Evolutionary conservation across 768 basidiomycete genomes (phyloP), one percentile per base, ranked within the genome.

Genomic region (Symmetrospora coprosmae): DNA sequence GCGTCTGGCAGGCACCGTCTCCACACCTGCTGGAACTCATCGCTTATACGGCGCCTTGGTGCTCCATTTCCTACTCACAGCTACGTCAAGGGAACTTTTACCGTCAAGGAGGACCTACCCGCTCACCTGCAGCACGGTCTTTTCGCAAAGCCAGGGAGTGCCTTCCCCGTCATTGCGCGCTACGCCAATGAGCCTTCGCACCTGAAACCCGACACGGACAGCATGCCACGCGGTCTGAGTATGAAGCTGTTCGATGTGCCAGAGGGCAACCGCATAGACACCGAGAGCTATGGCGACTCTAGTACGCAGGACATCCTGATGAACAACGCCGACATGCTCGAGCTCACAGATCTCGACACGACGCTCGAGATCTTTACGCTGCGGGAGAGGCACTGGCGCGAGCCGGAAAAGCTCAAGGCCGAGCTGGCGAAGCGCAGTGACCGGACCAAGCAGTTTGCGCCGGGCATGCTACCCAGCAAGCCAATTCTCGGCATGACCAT

Each of bases 241-340:
- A 28, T 62, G 35, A 62, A 62, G 43, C 9, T 60, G 8, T 62
- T 62, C 47, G 50, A 37, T 25, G 61, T 62, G 2, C n/a, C n/a
- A n/a, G 11, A 13, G 8, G 61, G 58, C 4, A 28, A 46, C 23
- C 17, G 31, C 5, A 55, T 62, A 17, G 61, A 62, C 37, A 3
- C 40, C n/a, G 55, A 7, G 4, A 41, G 25, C n/a, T 58, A 58
- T 23, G 55, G 41, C 5, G 25, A 58, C 11, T 45, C 55, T 6
- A 30, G 31, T 5, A 62, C 59, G 5, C 61, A 62, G 35, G 61
- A 62, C 46, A 21, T 62, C n/a, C 19, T 55, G 9, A 59, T 62
- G 52, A 62, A 62, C 28, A 62, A 62, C 37, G 61, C 61, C n/a
- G 39, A 59, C 2, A 58, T 59, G 58, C 56, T 62, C 5, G 61